Conservation (phyloP, 2,329 filamentous ascomycete species). For the Ophiosphaerella korrae region DNA sequence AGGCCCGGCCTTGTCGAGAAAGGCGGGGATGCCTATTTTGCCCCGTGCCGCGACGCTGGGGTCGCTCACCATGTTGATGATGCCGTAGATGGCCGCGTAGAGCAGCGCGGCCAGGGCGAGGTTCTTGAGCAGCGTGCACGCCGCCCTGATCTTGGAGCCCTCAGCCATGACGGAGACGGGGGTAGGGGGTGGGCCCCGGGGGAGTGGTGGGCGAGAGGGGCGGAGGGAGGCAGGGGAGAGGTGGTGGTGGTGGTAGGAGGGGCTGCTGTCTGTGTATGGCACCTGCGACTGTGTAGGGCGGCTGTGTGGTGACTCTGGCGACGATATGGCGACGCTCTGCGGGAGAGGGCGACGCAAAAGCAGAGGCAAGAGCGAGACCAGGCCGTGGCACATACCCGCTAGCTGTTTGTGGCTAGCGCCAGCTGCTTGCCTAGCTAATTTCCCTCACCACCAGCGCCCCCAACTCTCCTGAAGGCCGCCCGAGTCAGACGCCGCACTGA, state of each 20-base stretch:
- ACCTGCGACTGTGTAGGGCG: no score
- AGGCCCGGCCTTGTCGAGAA: conserved; percentile 49
- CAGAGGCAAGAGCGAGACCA: background rate
- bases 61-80: conserved; percentile 50
- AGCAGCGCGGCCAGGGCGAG: conserved; percentile 49
- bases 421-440: no score
- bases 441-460: no score
- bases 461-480: no score
- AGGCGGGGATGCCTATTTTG: conserved; percentile 50
- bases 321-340: no score
- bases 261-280: no score
- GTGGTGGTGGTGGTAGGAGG: background rate
- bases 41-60: conserved; percentile 47
- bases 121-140: conserved; percentile 50
- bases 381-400: background rate
- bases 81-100: conserved; percentile 50
- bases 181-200: conserved; percentile 20
- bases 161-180: conserved; percentile 41
- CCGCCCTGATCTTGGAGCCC: conserved; percentile 34
- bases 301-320: no score
- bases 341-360: background rate
- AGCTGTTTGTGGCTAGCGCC: no score
- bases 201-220: conserved; percentile 5
- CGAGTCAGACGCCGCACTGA: no score
- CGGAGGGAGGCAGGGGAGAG: conserved; percentile 9